Conservation (phyloP, 2,329 filamentous ascomycete species). For the Huntiella abstrusa region DNA sequence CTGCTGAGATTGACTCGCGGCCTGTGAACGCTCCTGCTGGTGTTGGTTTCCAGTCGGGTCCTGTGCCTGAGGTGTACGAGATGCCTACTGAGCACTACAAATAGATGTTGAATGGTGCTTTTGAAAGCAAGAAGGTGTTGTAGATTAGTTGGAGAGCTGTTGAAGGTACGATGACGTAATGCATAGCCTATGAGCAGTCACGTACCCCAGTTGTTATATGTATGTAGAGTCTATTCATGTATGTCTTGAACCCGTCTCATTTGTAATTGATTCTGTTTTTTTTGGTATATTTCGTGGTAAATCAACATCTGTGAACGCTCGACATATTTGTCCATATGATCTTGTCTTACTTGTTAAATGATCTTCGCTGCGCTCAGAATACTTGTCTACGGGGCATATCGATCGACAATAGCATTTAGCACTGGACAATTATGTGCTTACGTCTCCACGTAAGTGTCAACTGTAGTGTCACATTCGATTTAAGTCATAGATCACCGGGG, state of each 20-base stretch:
- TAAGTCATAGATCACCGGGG: no score
- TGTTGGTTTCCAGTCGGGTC: conserved; percentile 18
- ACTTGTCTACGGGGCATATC: no score
- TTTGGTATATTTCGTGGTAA: neutral
- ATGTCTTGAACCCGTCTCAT: neutral
- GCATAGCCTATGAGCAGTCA: neutral
- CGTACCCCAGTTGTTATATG: neutral
- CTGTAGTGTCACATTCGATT: no score
- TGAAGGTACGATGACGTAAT: neutral
- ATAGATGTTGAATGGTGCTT: neutral
- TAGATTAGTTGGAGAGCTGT: neutral
- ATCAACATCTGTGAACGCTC: no score
- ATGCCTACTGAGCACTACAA: conserved; percentile 23
- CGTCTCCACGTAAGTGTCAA: no score
- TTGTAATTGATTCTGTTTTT: conserved; percentile 1
- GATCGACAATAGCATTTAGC: no score
- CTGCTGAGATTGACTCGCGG: conserved; percentile 23
- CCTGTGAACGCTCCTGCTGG: conserved; percentile 13
- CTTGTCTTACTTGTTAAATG: no score
- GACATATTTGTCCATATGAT: no score
- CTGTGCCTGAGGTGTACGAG: conserved; percentile 21
- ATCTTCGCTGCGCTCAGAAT: no score
- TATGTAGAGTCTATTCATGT: neutral
- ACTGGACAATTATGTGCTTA: no score
- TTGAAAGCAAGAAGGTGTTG: neutral